Conservation (phyloP, 139 green algal genomes). For the Micractinium conductrix region DNA sequence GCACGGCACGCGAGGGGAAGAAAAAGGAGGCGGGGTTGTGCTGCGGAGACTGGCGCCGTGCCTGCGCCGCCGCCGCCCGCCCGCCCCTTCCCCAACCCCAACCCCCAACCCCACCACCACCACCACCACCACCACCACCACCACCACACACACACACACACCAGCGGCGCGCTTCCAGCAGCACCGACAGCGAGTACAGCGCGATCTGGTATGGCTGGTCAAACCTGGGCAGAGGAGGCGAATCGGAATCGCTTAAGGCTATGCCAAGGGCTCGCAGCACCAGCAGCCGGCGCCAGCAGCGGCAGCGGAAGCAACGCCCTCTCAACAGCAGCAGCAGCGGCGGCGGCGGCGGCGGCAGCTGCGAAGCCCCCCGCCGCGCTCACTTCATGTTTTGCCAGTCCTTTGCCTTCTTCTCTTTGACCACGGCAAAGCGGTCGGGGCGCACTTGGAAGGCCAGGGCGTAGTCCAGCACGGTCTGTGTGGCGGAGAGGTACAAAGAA, state of each 20-base stretch:
- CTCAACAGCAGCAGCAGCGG: no score
- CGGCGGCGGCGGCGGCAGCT: background rate
- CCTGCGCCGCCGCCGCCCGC: no score
- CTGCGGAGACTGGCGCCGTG: no score
- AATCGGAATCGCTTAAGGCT: no score
- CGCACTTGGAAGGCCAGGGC: slow-evolving; percentile 67
- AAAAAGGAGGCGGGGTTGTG: no score
- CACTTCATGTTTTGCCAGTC: slow-evolving; percentile 52
- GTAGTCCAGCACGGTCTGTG: slow-evolving; percentile 64
- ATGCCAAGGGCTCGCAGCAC: no score
- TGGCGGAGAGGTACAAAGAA: background rate
- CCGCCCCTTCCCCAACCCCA: no score
- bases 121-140: no score
- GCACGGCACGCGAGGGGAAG: background rate
- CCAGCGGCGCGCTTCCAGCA: slow-evolving; percentile 64
- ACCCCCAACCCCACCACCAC: no score
- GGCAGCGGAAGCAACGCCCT: no score
- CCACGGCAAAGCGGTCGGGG: slow-evolving; percentile 75
- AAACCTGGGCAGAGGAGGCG: slow-evolving; percentile 38
- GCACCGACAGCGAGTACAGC: slow-evolving; percentile 70
- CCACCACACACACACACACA: no score
- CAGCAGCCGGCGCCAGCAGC: no score
- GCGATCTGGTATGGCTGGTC: slow-evolving; percentile 87
- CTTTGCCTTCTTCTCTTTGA: slow-evolving; percentile 58
- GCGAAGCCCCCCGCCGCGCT: background rate